Conservation (phyloP, 345 rosid species). For the Physaria fendleri region DNA sequence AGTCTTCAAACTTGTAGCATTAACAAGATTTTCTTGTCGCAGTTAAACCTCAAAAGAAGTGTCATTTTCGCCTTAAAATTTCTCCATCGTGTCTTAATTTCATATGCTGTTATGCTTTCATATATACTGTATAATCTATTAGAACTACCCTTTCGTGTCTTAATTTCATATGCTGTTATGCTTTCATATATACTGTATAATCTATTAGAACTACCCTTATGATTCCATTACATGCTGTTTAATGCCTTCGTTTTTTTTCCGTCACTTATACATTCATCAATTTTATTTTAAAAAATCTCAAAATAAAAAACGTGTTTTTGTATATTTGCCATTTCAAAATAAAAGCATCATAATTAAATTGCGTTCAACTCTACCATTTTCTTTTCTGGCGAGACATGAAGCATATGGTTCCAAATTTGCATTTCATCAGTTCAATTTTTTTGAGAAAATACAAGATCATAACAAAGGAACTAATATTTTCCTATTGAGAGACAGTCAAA, state of each 20-base stretch:
- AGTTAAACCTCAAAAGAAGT: slow-evolving; percentile 8
- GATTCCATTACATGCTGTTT: slow-evolving; percentile 11
- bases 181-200: slow-evolving; percentile 18
- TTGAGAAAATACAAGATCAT: not conserved
- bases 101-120: slow-evolving; percentile 17
- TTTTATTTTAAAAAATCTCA: slow-evolving; percentile 1
- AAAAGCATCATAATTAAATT: not conserved
- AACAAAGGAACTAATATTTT: not conserved
- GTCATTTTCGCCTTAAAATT: not conserved
- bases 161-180: slow-evolving; percentile 16
- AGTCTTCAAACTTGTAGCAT: not conserved
- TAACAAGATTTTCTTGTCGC: slow-evolving; percentile 1
- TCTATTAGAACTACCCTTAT: slow-evolving; percentile 8
- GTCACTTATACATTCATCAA: not conserved
- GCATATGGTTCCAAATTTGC: slow-evolving; percentile 1
- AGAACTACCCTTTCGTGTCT: slow-evolving; percentile 8
- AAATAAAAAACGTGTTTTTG: not conserved
- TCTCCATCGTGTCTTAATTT: not conserved
- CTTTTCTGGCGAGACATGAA: slow-evolving; percentile 4
- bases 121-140: slow-evolving; percentile 12
- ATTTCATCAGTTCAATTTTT: not conserved
- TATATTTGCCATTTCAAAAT: not conserved
- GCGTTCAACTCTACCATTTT: not conserved
- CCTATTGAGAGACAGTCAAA: not conserved
- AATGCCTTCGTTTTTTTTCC: slow-evolving; percentile 6